Evolutionary conservation across 176 grass and related monocot species (phyloP).

Genomic region (Carex scoparia): DNA sequence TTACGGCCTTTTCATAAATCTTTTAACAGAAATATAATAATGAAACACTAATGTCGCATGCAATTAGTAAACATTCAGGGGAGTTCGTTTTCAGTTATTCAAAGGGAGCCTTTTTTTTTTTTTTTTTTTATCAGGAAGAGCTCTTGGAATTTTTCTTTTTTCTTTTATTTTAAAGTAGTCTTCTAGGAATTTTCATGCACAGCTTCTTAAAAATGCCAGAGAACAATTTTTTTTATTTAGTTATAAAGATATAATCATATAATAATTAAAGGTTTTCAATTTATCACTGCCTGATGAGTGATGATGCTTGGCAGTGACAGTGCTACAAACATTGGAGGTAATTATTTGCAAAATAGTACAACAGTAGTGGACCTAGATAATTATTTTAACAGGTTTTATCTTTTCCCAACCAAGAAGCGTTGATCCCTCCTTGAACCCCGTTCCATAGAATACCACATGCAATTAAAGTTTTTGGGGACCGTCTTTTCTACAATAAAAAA

Average conservation of each 20-base stretch:
- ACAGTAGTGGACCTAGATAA: neutral
- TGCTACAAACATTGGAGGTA: neutral
- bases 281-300: neutral
- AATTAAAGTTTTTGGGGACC: neutral
- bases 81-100: neutral
- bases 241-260: neutral
- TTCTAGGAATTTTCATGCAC: neutral
- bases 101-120: neutral
- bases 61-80: neutral
- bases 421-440: neutral
- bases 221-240: neutral
- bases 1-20: neutral
- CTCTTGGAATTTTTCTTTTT: neutral
- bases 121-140: neutral
- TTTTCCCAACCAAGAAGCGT: neutral
- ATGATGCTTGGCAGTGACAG: neutral
- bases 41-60: neutral
- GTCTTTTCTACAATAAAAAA: neutral
- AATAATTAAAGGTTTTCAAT: neutral
- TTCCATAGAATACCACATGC: conserved; percentile 9
- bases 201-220: neutral
- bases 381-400: neutral
- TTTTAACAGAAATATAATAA: neutral
- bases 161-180: neutral
- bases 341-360: neutral